phyloP scores from a whole-genome alignment of 768 basidiomycete genomes.

The Mycena amicta region DNA sequence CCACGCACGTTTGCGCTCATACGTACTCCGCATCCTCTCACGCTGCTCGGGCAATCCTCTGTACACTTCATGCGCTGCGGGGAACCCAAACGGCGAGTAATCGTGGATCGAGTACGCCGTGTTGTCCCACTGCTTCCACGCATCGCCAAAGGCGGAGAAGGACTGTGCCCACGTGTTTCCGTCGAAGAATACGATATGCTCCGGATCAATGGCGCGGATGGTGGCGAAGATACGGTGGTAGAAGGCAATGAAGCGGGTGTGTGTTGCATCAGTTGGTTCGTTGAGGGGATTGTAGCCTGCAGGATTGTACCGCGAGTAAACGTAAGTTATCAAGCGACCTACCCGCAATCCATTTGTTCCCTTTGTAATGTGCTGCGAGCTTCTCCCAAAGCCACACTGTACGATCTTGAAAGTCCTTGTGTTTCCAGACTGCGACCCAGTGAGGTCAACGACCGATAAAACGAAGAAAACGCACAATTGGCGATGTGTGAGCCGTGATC shows the following conservation, averaged over 20 bases:
- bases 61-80: slow-evolving; percentile 57
- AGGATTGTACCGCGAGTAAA: no score
- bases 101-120: slow-evolving; percentile 81
- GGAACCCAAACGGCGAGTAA: slow-evolving; percentile 74
- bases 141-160: slow-evolving; percentile 71
- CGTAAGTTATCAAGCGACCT: no score
- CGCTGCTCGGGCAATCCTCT: slow-evolving; percentile 54
- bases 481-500: slow-evolving; percentile 72
- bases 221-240: slow-evolving; percentile 70
- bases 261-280: slow-evolving; percentile 75
- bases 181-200: slow-evolving; percentile 80
- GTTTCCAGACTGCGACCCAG: slow-evolving; percentile 74
- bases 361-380: slow-evolving; percentile 74
- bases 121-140: slow-evolving; percentile 65
- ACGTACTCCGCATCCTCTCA: slow-evolving; percentile 53
- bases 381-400: slow-evolving; percentile 76
- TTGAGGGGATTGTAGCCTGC: slow-evolving; percentile 88
- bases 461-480: slow-evolving; percentile 47
- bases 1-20: slow-evolving; percentile 76
- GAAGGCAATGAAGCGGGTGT: slow-evolving; percentile 63
- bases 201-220: slow-evolving; percentile 69
- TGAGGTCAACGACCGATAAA: no score
- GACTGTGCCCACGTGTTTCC: slow-evolving; percentile 84
- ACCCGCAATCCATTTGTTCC: slow-evolving; percentile 81
- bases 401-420: slow-evolving; percentile 86